Conservation (phyloP, 805 yeast species). For the Tanozyma kutaoensis region DNA sequence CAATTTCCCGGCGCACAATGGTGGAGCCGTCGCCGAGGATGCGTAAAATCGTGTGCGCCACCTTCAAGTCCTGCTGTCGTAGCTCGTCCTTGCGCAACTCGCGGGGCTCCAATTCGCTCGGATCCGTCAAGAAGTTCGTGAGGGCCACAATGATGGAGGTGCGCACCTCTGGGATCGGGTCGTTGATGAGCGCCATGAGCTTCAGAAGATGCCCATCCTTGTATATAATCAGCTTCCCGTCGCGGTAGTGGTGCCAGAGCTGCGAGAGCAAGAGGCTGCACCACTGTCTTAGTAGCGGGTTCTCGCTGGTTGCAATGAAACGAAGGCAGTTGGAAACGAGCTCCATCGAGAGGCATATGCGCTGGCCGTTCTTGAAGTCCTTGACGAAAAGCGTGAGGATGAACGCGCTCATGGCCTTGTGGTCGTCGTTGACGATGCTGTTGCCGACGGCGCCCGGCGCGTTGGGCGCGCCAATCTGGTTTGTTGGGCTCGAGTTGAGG, state of each 20-base stretch:
- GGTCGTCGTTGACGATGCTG: constrained; percentile 54
- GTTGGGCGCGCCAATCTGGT: constrained; percentile 17
- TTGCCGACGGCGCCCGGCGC: constrained; percentile 14
- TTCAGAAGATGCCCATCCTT: constrained; percentile 49
- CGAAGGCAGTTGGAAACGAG: constrained; percentile 52
- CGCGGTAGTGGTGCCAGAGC: constrained; percentile 57
- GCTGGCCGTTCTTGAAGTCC: constrained; percentile 69
- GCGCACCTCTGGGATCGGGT: constrained; percentile 92
- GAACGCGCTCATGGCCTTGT: constrained; percentile 92
- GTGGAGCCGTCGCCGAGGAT: constrained; percentile 82
- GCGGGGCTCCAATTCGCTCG: constrained; percentile 11
- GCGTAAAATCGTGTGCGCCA: constrained; percentile 55
- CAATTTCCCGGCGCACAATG: constrained; percentile 74
- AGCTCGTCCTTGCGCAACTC: constrained; percentile 32
- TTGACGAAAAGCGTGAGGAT: constrained; percentile 75
- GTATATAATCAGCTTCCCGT: constrained; percentile 60
- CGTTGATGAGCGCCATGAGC: constrained; percentile 48
- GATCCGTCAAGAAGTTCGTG: constrained; percentile 49
- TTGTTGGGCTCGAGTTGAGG: constrained; percentile 31
- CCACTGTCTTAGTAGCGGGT: constrained; percentile 89
- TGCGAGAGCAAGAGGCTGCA: constrained; percentile 69
- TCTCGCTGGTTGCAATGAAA: constrained; percentile 60
- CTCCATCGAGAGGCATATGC: constrained; percentile 63
- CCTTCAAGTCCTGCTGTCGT: constrained; percentile 53
- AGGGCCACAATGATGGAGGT: constrained; percentile 71